A percentile compares a stretch with the other conserved stretches of the same genome.
phyloP scores from a whole-genome alignment of 257 asterid genomes.

The Przewalskia tangutica region DNA sequence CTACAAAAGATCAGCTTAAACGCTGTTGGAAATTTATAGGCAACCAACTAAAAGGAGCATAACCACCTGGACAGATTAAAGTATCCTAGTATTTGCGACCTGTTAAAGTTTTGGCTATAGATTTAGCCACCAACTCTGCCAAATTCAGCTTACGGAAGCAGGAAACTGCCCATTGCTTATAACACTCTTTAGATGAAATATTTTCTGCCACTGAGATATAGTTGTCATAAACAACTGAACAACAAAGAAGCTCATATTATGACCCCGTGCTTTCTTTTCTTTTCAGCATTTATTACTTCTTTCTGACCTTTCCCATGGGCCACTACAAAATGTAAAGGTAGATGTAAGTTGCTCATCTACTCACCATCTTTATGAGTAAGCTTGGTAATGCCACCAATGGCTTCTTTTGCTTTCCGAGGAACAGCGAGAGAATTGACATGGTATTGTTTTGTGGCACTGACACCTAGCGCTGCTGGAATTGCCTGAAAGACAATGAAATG shows the following conservation, averaged over 20 bases:
- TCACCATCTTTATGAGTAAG: conserved; percentile 91
- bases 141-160: background rate
- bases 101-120: no score
- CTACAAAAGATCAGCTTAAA: background rate
- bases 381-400: conserved; percentile 93
- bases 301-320: background rate
- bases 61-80: background rate
- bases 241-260: background rate
- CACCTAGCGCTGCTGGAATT: conserved; percentile 91
- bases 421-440: conserved; percentile 98
- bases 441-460: conserved; percentile 70
- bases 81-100: no score
- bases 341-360: background rate
- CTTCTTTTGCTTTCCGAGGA: conserved; percentile 99
- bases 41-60: background rate
- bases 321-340: background rate
- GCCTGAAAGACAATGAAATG: conserved; percentile 40
- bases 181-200: background rate
- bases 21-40: background rate
- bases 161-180: background rate
- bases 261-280: background rate
- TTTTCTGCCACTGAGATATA: background rate
- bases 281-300: background rate
- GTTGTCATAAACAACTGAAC: background rate
- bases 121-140: background rate